Base-by-base conservation (phyloP, 345 rosid species). In the Salix exigua region DNA sequence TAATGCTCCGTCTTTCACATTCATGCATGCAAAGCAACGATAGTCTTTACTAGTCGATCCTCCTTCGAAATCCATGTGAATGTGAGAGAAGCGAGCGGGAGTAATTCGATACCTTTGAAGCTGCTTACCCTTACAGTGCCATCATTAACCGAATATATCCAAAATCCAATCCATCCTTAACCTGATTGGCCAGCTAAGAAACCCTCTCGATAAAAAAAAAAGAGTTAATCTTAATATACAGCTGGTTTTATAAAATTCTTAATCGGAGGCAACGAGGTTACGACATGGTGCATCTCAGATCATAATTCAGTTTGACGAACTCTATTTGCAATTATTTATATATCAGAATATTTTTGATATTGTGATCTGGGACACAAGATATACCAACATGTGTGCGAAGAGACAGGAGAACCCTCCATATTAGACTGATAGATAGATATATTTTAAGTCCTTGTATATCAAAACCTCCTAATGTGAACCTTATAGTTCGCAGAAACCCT, bases 321-420 rank as follows among this genome's bases (percentile, higher is more conserved):
- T 4, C 26, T 4, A 10, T 0, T n/a, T 10, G 28, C 63, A 42
- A 68, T 13, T 68, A 5, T 35, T 35, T 35, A 35, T 35, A 35
- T 35, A 35, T 5, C 37, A 35, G 7, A 35, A 35, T 35, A 35
- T 35, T 0, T 35, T 35, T 35, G 1, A 35, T 35, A 5, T 35
- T 35, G 66, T 6, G 76, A 82, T 75, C 53, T 50, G 58, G 28
- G 67, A 80, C 84, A 76, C 64, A 38, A 62, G 21, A 70, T 79
- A 55, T 75, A 78, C 71, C 30, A 62, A 70, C 79, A 76, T 77
- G 83, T 78, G 78, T 67, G 14, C 73, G 31, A 12, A 28, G 25
- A 7, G 4, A 19, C 61, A 28, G 28, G 5, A 9, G 62, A 4
- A n/a, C 11, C 62, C 62, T 55, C 28, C 0, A 55, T n/a, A 3